Evolutionary conservation across 768 basidiomycete species (phyloP).

Genomic region (Lactarius indigo): DNA sequence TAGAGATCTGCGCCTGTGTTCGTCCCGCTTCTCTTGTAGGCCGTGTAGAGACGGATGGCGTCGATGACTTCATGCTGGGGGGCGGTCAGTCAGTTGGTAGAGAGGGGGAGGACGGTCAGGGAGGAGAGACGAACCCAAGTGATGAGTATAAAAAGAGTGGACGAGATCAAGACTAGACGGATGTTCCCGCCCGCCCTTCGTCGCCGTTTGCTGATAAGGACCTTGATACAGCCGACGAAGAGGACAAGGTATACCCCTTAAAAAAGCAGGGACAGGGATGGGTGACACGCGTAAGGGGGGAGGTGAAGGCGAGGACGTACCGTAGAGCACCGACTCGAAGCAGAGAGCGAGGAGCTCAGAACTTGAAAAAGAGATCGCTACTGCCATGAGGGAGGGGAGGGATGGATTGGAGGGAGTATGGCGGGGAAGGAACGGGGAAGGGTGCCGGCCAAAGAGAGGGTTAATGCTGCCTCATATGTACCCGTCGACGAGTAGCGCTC

Average conservation of each 20-base stretch:
- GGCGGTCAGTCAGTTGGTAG: neutral
- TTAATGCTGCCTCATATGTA: conserved; percentile 21
- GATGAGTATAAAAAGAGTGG: conserved; percentile 15
- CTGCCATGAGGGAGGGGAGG: neutral
- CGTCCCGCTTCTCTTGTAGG: conserved; percentile 6
- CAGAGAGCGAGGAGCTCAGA: conserved; percentile 18
- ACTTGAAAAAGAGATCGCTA: conserved; percentile 13
- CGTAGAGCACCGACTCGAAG: conserved; percentile 22
- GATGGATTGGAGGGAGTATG: neutral
- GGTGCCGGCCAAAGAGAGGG: conserved; percentile 13
- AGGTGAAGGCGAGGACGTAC: neutral
- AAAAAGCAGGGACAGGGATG: neutral
- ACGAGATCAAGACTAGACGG: conserved; percentile 15
- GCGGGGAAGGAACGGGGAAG: conserved; percentile 9
- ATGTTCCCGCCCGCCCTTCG: conserved; percentile 12
- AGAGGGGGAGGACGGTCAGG: too few species aligned
- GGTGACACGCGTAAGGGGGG: neutral
- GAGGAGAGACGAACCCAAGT: conserved; percentile 16
- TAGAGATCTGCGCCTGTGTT: neutral
- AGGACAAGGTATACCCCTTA: conserved; percentile 18
- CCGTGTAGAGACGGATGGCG: conserved; percentile 3
- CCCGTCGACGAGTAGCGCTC: conserved; percentile 2
- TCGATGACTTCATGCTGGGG: conserved; percentile 17
- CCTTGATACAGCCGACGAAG: conserved; percentile 14
- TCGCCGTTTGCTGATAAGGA: conserved; percentile 18